Percentiles rank a stretch among this genome's conserved stretches.
phyloP scores from a whole-genome alignment of 2,329 filamentous ascomycete species.

The Ceratocystis huliohia region DNA sequence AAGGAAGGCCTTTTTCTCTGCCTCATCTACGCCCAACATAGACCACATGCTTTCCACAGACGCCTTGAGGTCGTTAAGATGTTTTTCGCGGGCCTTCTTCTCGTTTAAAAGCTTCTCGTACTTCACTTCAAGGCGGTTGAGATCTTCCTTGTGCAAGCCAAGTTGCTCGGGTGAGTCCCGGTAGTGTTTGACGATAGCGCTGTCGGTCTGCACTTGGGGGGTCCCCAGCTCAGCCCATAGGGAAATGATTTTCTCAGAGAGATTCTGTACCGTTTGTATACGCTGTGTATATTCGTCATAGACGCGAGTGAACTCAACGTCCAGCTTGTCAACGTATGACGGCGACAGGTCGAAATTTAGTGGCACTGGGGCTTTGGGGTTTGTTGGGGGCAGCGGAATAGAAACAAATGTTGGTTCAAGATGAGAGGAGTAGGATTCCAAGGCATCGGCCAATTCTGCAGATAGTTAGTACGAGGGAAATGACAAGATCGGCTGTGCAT shows the following conservation, averaged over 20 bases:
- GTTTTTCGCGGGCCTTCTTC: slow-evolving; percentile 71
- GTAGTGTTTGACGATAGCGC: slow-evolving; percentile 74
- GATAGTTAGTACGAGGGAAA: neutral
- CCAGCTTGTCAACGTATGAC: slow-evolving; percentile 72
- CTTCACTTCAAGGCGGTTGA: slow-evolving; percentile 57
- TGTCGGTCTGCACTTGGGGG: slow-evolving; percentile 84
- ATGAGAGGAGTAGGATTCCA: slow-evolving; percentile 92
- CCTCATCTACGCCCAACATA: slow-evolving; percentile 69
- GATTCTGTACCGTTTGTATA: slow-evolving; percentile 57
- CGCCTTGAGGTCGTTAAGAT: slow-evolving; percentile 58
- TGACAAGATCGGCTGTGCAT: neutral
- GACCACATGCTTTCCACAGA: slow-evolving; percentile 84
- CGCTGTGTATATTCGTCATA: slow-evolving; percentile 93
- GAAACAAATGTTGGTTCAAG: slow-evolving; percentile 80
- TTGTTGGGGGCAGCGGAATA: slow-evolving; percentile 72
- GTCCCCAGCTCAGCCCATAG: slow-evolving; percentile 94
- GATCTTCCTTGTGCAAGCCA: slow-evolving; percentile 77
- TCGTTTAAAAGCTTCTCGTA: slow-evolving; percentile 77
- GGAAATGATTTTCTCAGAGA: slow-evolving; percentile 77
- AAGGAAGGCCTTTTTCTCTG: slow-evolving; percentile 73
- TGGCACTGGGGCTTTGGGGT: slow-evolving; percentile 60
- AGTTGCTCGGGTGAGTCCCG: slow-evolving; percentile 86
- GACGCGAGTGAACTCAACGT: slow-evolving; percentile 82
- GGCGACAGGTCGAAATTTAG: slow-evolving; percentile 86
- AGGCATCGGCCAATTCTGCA: slow-evolving; percentile 76